phyloP scores from a whole-genome alignment of 441 rosid genomes.

The Euphorbia celastroides region DNA sequence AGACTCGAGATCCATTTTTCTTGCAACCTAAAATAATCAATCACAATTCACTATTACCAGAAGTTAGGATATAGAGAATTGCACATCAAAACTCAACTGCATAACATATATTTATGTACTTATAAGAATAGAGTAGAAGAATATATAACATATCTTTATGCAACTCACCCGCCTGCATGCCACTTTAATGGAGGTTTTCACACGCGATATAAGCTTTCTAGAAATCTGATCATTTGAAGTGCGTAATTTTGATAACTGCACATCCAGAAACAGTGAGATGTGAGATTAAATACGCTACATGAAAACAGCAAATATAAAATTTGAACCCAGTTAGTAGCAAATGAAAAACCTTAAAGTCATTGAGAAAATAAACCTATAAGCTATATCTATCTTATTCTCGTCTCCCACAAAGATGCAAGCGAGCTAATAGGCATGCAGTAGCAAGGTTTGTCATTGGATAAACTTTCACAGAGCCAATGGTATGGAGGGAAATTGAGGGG shows the following conservation, averaged over 20 bases:
- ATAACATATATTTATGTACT: background rate
- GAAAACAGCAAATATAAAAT: conserved; percentile 3
- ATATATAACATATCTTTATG: conserved; percentile 15
- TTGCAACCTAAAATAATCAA: conserved; percentile 49
- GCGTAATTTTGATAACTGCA: conserved; percentile 52
- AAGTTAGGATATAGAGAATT: background rate
- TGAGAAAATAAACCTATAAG: background rate
- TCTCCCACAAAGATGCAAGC: background rate
- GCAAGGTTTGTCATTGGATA: background rate
- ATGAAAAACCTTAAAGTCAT: conserved; percentile 3
- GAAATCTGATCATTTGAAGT: conserved; percentile 37
- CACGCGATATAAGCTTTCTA: conserved; percentile 50
- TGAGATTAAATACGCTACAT: conserved; percentile 10
- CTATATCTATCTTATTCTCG: too few relatives aligned
- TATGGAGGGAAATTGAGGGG: background rate
- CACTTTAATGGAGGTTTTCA: conserved; percentile 65
- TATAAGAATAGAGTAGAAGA: background rate
- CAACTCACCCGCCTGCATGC: conserved; percentile 67
- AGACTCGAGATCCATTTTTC: conserved; percentile 51
- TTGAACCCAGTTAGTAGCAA: background rate
- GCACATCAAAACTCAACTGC: background rate
- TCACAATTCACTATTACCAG: conserved; percentile 19
- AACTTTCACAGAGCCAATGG: background rate
- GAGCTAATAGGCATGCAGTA: background rate
- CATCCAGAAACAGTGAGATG: conserved; percentile 13